Base-by-base conservation (phyloP, 164 flowering plant genomes). In the Piper longum region DNA sequence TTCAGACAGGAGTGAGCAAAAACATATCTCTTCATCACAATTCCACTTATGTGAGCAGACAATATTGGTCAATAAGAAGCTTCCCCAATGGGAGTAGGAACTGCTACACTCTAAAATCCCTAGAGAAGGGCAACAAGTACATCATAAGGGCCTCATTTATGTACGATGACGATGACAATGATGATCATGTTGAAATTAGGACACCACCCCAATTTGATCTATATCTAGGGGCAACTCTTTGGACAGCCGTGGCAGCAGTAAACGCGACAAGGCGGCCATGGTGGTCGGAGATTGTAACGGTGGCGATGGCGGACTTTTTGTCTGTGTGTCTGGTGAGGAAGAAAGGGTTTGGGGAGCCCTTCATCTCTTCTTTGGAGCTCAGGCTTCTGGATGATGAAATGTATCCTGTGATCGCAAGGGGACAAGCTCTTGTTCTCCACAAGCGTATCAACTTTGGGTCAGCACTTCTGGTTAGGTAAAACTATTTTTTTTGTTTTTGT, bases 361-460 rank as follows among this genome's bases (percentile, higher is more conserved):
- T 80, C 69, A 70, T 79, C 44, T 78, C 83, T 4, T 73, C 64
- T 36, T 51, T 82, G 52, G 82, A 80, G 54, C 61, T 76, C 7
- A 73, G 82, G 69, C 71, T 64, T 3, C 16, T 79, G 8, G 60
- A 65, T 44, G 40, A 54, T 51, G 52, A 63, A 0, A 64, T 41
- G 4, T 81, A 81, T 43, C 8, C 12, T 8, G 56, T 13, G 56
- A 54, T 54, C 6, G 11, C 3, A 54, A 54, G 36, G 36, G 36
- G 36, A 26, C 36, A 26, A 2, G 36, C 36, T 26, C 36, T 26
- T 26, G 36, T 26, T 26, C 36, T 26, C 36, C 36, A 26, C 36
- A 26, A 26, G 36, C 36, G 36, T 26, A 26, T 26, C 36, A 26
- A 26, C 36, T 2, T 26, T 26, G 36, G 36, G 36, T 26, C 36